Conservation (phyloP, 257 asterid genomes). For the Knoxia roxburghii region DNA sequence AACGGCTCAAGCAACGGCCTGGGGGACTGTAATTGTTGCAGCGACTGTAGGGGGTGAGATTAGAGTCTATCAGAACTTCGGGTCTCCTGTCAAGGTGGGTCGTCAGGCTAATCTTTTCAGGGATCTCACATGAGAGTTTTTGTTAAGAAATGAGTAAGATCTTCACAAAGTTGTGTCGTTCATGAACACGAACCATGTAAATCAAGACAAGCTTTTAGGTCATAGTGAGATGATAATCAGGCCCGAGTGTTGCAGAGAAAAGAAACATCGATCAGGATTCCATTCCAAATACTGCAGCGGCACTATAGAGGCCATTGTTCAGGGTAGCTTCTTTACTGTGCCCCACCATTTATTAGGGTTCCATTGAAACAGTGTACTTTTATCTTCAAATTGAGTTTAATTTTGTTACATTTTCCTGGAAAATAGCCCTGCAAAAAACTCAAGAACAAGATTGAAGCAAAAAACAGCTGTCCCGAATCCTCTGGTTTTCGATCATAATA, state of each 20-base stretch:
- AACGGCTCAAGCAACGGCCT: constrained; percentile 79
- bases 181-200: no score
- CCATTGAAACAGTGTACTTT: no score
- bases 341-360: no score
- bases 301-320: background rate
- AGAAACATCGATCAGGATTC: background rate
- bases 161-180: background rate
- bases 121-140: constrained; percentile 23
- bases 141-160: background rate
- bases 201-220: constrained; percentile 1
- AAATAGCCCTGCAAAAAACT: no score
- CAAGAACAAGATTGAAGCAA: no score
- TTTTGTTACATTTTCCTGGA: no score
- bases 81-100: constrained; percentile 60
- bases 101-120: constrained; percentile 39
- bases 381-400: no score
- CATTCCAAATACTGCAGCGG: background rate
- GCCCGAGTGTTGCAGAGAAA: background rate
- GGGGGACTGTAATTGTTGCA: constrained; percentile 86
- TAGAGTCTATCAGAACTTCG: constrained; percentile 81
- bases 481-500: no score
- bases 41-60: constrained; percentile 82
- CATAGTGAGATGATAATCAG: background rate
- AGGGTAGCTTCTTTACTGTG: constrained; percentile 4
- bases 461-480: no score